Conservation (phyloP, 352 stramenopile species). For the Phytophthora constricta region DNA sequence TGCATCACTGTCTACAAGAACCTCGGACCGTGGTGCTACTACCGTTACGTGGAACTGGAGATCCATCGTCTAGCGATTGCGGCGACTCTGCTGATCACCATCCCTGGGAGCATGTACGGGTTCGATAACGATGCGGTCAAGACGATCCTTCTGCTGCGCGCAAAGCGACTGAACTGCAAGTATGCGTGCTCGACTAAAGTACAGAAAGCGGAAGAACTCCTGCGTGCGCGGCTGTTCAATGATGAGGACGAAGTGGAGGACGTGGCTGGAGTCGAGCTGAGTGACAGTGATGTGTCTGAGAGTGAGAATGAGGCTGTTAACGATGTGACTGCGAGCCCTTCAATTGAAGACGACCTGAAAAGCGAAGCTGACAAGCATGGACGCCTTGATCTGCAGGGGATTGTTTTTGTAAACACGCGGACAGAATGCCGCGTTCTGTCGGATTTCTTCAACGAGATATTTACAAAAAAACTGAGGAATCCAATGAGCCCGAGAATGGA, state of each 20-base stretch:
- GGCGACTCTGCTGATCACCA: constrained; percentile 55
- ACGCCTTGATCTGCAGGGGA: constrained; percentile 59
- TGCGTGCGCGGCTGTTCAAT: constrained; percentile 46
- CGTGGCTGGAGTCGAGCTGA: constrained; percentile 24
- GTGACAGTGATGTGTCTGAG: constrained; percentile 32
- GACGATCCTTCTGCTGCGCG: constrained; percentile 51
- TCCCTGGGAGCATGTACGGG: constrained; percentile 65
- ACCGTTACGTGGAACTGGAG: constrained; percentile 76
- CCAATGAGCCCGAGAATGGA: not conserved
- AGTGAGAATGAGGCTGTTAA: constrained; percentile 37
- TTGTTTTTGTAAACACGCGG: constrained; percentile 88
- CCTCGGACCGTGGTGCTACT: constrained; percentile 80
- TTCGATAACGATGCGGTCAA: constrained; percentile 60
- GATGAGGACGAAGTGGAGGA: constrained; percentile 27
- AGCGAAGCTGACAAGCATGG: not conserved
- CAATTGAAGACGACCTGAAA: constrained; percentile 5
- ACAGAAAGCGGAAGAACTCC: constrained; percentile 60
- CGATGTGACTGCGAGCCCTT: not conserved
- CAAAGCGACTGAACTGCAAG: constrained; percentile 45
- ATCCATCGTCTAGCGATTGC: constrained; percentile 64
- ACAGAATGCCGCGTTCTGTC: constrained; percentile 79
- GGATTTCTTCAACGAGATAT: constrained; percentile 81
- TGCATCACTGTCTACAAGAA: constrained; percentile 68
- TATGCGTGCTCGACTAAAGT: constrained; percentile 67
- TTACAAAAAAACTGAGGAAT: no score